Conservation (phyloP, 441 rosid species). For the Populus hybrid region DNA sequence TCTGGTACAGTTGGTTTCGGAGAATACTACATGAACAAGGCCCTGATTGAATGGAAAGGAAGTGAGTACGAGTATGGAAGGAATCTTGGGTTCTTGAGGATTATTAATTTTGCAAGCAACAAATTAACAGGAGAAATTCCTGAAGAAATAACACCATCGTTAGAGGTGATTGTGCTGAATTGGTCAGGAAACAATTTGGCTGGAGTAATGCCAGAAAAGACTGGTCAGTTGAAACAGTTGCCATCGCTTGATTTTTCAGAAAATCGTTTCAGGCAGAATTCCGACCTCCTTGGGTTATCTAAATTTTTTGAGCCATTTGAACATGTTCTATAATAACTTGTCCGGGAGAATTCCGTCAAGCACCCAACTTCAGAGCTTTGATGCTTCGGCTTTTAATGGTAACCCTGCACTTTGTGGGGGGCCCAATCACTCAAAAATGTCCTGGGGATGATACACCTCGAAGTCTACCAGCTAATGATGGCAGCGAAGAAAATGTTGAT, state of each 20-base stretch:
- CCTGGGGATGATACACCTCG: neutral
- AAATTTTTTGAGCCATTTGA: slow-evolving; percentile 3
- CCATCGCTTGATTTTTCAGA: slow-evolving; percentile 27
- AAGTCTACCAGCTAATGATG: neutral
- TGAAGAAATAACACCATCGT: slow-evolving; percentile 12
- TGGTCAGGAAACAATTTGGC: slow-evolving; percentile 25
- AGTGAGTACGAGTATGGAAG: neutral
- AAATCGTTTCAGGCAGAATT: slow-evolving; percentile 18
- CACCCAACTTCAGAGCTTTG: slow-evolving; percentile 22
- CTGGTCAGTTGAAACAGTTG: slow-evolving; percentile 19
- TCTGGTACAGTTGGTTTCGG: neutral
- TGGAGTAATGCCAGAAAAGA: slow-evolving; percentile 16
- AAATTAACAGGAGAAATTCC: slow-evolving; percentile 20
- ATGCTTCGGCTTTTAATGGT: neutral
- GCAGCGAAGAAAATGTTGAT: neutral
- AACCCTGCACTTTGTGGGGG: slow-evolving; percentile 29
- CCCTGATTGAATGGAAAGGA: slow-evolving; percentile 24
- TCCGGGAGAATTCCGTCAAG: slow-evolving; percentile 25
- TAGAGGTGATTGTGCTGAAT: slow-evolving; percentile 20
- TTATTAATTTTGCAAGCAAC: slow-evolving; percentile 25
- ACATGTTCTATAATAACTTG: slow-evolving; percentile 25
- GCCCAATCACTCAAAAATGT: slow-evolving; percentile 11
- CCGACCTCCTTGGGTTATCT: slow-evolving; percentile 10
- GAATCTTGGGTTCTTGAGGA: slow-evolving; percentile 10
- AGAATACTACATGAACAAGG: slow-evolving; percentile 4